Conservation (phyloP, 1,284 basidiomycete species). For the Cutaneotrichosporon mucoides region DNA sequence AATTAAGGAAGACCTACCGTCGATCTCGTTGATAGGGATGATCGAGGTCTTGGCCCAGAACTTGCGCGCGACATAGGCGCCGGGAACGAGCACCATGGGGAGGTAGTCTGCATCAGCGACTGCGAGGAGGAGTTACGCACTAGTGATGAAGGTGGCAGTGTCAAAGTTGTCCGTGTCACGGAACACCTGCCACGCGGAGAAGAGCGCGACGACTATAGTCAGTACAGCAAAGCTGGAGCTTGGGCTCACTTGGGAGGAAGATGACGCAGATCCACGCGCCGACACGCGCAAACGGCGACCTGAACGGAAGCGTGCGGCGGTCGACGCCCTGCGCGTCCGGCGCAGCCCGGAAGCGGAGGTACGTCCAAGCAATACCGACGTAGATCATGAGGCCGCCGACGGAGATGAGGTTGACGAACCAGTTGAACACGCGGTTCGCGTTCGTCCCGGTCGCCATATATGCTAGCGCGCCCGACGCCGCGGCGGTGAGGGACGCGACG, state of each 20-base stretch:
- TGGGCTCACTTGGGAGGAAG: neutral
- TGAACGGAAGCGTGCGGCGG: neutral
- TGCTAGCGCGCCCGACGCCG: conserved; percentile 57
- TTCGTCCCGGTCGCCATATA: conserved; percentile 59
- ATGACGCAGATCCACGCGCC: neutral
- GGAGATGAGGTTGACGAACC: conserved; percentile 63
- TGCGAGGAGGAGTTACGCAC: neutral
- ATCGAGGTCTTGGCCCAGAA: conserved; percentile 1
- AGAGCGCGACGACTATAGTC: conserved; percentile 1
- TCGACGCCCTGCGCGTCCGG: neutral
- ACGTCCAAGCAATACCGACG: conserved; percentile 17
- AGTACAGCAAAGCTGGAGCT: no score
- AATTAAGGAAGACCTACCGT: no score
- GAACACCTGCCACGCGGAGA: conserved; percentile 7
- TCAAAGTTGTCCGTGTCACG: neutral
- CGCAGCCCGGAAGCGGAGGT: conserved; percentile 26
- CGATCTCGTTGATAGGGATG: neutral
- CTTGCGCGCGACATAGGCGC: conserved; percentile 5
- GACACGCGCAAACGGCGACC: neutral
- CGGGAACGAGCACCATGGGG: conserved; percentile 5
- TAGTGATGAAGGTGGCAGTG: conserved; percentile 5
- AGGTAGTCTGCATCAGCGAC: conserved; percentile 2
- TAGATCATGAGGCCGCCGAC: conserved; percentile 60
- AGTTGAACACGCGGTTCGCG: conserved; percentile 66
- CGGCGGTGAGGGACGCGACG: conserved; percentile 62